Base-by-base conservation (phyloP, 139 green algal species). In the Chlamydomonas sphaeroides region DNA sequence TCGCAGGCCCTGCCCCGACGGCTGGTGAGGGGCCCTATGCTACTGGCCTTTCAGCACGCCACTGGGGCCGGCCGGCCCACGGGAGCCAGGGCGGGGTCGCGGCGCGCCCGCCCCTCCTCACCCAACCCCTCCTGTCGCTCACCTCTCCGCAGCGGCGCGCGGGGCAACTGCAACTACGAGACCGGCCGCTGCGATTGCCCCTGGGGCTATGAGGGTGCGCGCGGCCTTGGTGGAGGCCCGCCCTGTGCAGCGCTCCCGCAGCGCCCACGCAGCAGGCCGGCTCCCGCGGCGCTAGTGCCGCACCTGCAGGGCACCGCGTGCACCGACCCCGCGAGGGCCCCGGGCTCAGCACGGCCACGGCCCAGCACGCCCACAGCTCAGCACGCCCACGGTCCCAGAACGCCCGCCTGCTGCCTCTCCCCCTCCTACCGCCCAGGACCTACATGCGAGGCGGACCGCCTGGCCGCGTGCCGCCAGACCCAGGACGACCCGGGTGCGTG, bases 81-180 rank as follows among this genome's bases (percentile, higher is more conserved):
- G n/a, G n/a, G n/a, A n/a, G n/a, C n/a, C n/a, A n/a, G n/a, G n/a
- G n/a, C n/a, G n/a, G n/a, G n/a, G n/a, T n/a, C n/a, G n/a, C n/a
- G n/a, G n/a, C n/a, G n/a, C n/a, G n/a, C n/a, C n/a, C n/a, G n/a
- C n/a, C n/a, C n/a, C n/a, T n/a, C n/a, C n/a, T n/a, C n/a, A n/a
- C n/a, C n/a, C n/a, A n/a, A n/a, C n/a, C n/a, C n/a, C n/a, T n/a
- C n/a, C n/a, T n/a, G n/a, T n/a, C n/a, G n/a, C 45, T 51, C 45
- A 51, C 45, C 45, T 11, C 49, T 68, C 17, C 61, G 35, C 33
- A 69, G 39, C n/a, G 21, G 42, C 39, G 14, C 39, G 33, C 42
- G 20, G 32, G 81, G 81, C 38, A 74, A 86, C 71, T 86, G 81
- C 66, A 83, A 86, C 49, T 33, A 48, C 2, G 71, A 86, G 59